Evolutionary conservation across 345 rosid genomes (phyloP), one percentile per base, ranked within the genome.

Genomic region (Brassica juncea): DNA sequence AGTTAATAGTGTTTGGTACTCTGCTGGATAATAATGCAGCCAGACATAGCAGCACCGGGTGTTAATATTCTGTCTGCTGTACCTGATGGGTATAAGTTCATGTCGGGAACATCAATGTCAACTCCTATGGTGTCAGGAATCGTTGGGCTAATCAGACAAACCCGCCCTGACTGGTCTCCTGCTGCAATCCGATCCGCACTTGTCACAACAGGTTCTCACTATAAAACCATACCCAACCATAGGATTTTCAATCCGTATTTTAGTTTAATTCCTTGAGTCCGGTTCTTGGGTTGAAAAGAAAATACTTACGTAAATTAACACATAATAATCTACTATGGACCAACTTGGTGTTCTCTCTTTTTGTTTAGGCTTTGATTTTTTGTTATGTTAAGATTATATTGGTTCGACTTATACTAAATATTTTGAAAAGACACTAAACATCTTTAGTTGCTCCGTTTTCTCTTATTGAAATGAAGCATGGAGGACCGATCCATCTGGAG

Each of bases 31-130:
- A 73, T 67, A 62, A 72, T 39, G 62, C 76, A 87, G 88, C 90
- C 87, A 23, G 87, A 84, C 28, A 81, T 87, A 59, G 82, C 86
- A n/a, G 89, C 86, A 0, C 89, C 88, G 0, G 88, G 86, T 31
- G 89, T 76, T 19, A 78, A 71, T 34, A 14, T 85, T 73, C 74
- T 85, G 8, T 83, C 86, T 11, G 84, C 88, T 1, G 52, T 32
- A 65, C 7, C 49, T 25, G 73, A 75, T 63, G 75, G 6, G 66
- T 88, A 58, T 54, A 44, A 8, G 6, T 14, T 76, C 0, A 32
- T 28, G 70, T 83, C 87, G 0, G 88, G 89, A 42, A 78, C 91
- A 66, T 88, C 89, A 54, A 78, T 82, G 84, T 79, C 88, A 3
- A 57, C 83, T 75, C 86, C 89, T 32, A 60, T 75, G 47, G 84